phyloP scores from a whole-genome alignment of 2,329 filamentous ascomycete genomes.

The Beauveria caledonica region DNA sequence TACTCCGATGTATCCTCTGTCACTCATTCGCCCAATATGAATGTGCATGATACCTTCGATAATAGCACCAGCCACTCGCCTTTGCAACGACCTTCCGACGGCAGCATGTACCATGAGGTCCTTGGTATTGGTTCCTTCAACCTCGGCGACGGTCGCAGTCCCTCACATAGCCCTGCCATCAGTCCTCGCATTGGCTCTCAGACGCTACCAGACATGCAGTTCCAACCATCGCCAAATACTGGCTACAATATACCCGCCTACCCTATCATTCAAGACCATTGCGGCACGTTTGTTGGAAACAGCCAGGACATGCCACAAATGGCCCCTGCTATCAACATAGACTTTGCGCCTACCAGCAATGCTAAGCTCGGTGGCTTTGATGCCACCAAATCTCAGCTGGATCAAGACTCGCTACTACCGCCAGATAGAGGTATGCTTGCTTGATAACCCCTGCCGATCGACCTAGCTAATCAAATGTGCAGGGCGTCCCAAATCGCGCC shows the following conservation, averaged over 20 bases:
- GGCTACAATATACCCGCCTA: conserved; percentile 30
- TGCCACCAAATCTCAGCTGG: conserved; percentile 54
- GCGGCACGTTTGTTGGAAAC: conserved; percentile 44
- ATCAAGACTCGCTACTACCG: conserved; percentile 74
- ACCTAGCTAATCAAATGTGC: conserved; percentile 5
- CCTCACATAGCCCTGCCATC: conserved; percentile 65
- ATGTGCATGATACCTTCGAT: conserved; percentile 72
- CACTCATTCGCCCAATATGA: conserved; percentile 73
- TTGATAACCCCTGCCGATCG: background rate
- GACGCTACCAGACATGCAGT: conserved; percentile 43
- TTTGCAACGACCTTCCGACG: conserved; percentile 66
- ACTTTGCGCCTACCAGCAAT: conserved; percentile 69
- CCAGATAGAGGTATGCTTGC: conserved; percentile 57
- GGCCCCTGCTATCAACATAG: conserved; percentile 93
- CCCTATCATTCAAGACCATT: conserved; percentile 29
- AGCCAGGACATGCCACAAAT: conserved; percentile 62
- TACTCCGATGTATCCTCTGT: conserved; percentile 85
- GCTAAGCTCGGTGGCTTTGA: conserved; percentile 28
- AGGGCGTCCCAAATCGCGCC: conserved; percentile 41
- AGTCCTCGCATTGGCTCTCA: conserved; percentile 54
- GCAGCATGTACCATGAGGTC: conserved; percentile 66
- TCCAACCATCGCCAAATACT: conserved; percentile 33
- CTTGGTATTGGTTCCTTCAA: conserved; percentile 73
- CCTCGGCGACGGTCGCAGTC: conserved; percentile 74
- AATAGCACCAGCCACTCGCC: conserved; percentile 68